Evolutionary conservation across 177 flowering plant species (phyloP).

Genomic region (Vitis hybrid): DNA sequence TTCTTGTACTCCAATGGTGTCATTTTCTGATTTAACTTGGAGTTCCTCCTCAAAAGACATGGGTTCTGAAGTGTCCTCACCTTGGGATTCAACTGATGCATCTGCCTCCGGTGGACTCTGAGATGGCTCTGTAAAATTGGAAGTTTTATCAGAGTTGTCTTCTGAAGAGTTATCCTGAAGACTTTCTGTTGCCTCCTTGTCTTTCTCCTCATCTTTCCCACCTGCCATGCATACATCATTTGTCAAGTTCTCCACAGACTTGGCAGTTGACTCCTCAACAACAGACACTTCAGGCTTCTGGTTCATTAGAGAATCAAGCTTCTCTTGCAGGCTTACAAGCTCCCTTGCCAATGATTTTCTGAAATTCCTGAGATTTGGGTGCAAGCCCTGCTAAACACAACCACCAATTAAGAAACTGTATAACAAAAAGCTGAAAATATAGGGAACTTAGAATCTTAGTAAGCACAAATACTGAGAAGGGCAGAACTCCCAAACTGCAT

Average conservation of each 20-base stretch:
- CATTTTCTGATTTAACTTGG: not conserved
- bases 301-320: slow-evolving; percentile 43
- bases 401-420: not conserved
- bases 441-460: not conserved
- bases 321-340: slow-evolving; percentile 61
- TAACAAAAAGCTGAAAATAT: not conserved
- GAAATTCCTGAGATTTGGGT: slow-evolving; percentile 49
- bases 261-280: not conserved
- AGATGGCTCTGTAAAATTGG: not conserved
- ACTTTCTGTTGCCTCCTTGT: not conserved
- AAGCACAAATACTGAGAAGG: too few relatives aligned
- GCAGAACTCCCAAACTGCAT: too few relatives aligned
- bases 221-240: not conserved
- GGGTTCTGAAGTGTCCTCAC: not conserved
- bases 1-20: not conserved
- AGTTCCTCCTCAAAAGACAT: not conserved
- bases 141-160: not conserved
- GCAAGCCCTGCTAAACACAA: slow-evolving; percentile 48
- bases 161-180: not conserved
- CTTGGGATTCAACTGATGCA: not conserved
- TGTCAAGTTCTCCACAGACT: not conserved
- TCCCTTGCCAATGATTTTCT: slow-evolving; percentile 77
- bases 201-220: not conserved
- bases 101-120: not conserved
- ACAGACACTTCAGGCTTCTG: not conserved